Evolutionary conservation across 352 stramenopile species (phyloP).

Genomic region (Globisporangium cylindrosporum): DNA sequence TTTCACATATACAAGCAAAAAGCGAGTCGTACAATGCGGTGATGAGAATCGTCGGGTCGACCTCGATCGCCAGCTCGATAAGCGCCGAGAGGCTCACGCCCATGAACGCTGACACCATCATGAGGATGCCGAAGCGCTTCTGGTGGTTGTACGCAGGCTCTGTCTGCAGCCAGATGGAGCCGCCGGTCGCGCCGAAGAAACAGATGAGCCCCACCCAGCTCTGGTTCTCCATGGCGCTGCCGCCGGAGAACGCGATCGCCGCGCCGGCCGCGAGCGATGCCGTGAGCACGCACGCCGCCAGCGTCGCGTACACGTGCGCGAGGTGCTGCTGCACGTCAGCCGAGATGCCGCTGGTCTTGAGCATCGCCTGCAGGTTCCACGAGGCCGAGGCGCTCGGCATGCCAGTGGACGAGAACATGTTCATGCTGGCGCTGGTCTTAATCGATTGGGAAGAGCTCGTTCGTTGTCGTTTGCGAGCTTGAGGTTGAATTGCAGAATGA

Average conservation of each 20-base stretch:
- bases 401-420: slow-evolving; percentile 48
- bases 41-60: slow-evolving; percentile 78
- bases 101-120: slow-evolving; percentile 61
- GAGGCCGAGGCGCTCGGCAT: slow-evolving; percentile 59
- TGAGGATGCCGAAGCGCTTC: slow-evolving; percentile 66
- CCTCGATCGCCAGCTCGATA: slow-evolving; percentile 64
- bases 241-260: slow-evolving; percentile 31
- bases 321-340: slow-evolving; percentile 11
- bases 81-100: slow-evolving; percentile 72
- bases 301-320: slow-evolving; percentile 68
- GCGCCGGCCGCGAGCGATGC: slow-evolving; percentile 40
- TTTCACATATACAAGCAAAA: background rate
- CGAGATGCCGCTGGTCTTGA: slow-evolving; percentile 26
- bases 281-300: slow-evolving; percentile 55
- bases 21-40: slow-evolving; percentile 54
- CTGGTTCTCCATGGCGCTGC: slow-evolving; percentile 29
- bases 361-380: slow-evolving; percentile 20
- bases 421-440: slow-evolving; percentile 12
- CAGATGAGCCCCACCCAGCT: slow-evolving; percentile 38
- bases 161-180: slow-evolving; percentile 60
- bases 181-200: slow-evolving; percentile 43
- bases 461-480: background rate
- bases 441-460: background rate
- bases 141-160: slow-evolving; percentile 53
- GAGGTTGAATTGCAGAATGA: slow-evolving; percentile 3